phyloP scores from a whole-genome alignment of 169 alveolate genomes.

The Nephromyces sp. region DNA sequence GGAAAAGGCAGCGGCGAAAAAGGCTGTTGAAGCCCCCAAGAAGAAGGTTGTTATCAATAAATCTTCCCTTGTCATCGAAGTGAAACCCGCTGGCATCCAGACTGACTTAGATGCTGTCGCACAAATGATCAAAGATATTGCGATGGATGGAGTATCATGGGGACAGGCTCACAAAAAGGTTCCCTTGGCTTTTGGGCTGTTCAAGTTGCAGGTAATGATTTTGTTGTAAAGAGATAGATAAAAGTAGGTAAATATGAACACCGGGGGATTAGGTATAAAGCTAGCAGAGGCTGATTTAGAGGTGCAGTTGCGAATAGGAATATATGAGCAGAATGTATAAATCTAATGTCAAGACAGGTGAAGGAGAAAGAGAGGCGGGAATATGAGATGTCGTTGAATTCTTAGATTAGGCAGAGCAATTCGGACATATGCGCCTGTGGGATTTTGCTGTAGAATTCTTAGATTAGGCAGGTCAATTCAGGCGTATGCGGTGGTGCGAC shows the following conservation, averaged over 20 bases:
- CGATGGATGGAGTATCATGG: conserved; percentile 69
- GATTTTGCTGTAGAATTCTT: no score
- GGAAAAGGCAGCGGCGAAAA: conserved; percentile 20
- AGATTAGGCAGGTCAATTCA: no score
- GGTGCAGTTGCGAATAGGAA: no score
- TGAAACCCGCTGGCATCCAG: conserved; percentile 63
- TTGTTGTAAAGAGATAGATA: background rate
- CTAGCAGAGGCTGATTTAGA: no score
- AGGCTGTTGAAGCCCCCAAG: conserved; percentile 33
- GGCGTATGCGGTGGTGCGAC: no score
- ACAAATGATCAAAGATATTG: conserved; percentile 49
- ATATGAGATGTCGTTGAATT: no score
- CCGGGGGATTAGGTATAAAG: no score
- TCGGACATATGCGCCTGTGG: no score
- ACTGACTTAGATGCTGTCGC: conserved; percentile 60
- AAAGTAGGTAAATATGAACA: background rate
- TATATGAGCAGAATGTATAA: background rate
- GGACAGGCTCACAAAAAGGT: conserved; percentile 63
- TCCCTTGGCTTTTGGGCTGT: conserved; percentile 71
- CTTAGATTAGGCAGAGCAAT: no score
- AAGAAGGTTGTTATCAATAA: conserved; percentile 31
- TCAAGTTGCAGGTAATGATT: conserved; percentile 52
- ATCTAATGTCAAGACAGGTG: no score
- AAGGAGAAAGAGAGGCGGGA: no score
- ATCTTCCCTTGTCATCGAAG: conserved; percentile 64